Evolutionary conservation across 2,329 filamentous ascomycete species (phyloP).

Genomic region (Pseudopyrenochaeta lycopersici): DNA sequence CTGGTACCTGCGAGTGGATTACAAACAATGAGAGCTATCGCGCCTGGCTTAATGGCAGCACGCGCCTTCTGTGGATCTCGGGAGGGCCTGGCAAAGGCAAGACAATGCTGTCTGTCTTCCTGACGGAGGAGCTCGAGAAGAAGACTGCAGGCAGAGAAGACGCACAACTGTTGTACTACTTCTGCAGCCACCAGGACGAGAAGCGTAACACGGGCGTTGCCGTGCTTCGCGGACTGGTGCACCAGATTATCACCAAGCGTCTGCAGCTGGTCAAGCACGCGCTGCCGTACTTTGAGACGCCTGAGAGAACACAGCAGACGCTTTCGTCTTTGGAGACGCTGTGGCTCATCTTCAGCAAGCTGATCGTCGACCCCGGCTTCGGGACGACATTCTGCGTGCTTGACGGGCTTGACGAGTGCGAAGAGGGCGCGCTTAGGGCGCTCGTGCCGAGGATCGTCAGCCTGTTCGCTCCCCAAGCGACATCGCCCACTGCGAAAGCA

Average conservation of each 20-base stretch:
- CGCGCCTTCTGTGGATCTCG: slow-evolving; percentile 31
- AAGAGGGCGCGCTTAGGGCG: slow-evolving; percentile 6
- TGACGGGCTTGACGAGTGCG: no score
- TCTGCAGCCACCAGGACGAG: slow-evolving; percentile 35
- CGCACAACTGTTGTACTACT: slow-evolving; percentile 24
- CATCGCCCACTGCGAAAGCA: background rate
- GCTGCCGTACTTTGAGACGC: slow-evolving; percentile 12
- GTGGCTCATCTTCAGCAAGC: slow-evolving; percentile 28
- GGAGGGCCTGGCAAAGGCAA: slow-evolving; percentile 43
- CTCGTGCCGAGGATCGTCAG: slow-evolving; percentile 16
- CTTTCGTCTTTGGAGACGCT: slow-evolving; percentile 21
- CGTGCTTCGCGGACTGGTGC: slow-evolving; percentile 34
- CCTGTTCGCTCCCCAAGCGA: slow-evolving; percentile 5
- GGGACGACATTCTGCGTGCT: no score
- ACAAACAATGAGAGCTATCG: slow-evolving; percentile 12
- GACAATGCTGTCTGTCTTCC: no score
- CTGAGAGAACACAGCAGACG: slow-evolving; percentile 11
- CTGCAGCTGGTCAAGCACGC: no score
- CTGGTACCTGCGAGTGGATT: no score
- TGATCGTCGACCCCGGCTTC: slow-evolving; percentile 17
- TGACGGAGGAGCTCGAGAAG: slow-evolving; percentile 33
- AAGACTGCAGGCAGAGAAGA: background rate
- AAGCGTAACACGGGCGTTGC: slow-evolving; percentile 33
- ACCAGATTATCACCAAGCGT: slow-evolving; percentile 26
- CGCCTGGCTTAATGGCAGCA: slow-evolving; percentile 19